A percentile compares a stretch with the other conserved stretches of the same genome.
phyloP scores from a whole-genome alignment of 768 basidiomycete genomes.

The Rhizopogon rudus region DNA sequence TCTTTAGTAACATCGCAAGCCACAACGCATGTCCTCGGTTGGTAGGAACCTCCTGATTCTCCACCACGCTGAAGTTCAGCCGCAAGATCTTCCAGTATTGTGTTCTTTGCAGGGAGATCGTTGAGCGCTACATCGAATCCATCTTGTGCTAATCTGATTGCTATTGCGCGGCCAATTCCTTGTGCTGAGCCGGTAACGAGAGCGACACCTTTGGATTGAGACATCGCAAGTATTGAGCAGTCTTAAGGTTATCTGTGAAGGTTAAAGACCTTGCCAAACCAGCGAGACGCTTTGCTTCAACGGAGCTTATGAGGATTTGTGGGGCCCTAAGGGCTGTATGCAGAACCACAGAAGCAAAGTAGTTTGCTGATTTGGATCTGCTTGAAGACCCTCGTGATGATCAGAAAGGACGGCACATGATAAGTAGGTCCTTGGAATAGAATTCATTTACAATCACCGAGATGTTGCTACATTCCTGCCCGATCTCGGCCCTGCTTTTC shows the following conservation, averaged over 20 bases:
- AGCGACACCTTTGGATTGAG: conserved; percentile 23
- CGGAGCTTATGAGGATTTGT: no score
- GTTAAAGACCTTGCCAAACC: neutral
- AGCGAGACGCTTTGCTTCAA: no score
- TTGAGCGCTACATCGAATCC: conserved; percentile 28
- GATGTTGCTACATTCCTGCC: no score
- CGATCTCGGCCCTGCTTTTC: no score
- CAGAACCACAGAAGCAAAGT: no score
- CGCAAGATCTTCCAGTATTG: conserved; percentile 23
- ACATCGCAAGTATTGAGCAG: conserved; percentile 9
- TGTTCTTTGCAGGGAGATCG: conserved; percentile 22
- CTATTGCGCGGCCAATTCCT: conserved; percentile 24
- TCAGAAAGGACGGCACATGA: no score
- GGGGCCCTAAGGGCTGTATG: no score
- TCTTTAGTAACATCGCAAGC: conserved; percentile 39
- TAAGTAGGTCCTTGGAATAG: no score
- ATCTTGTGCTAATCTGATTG: conserved; percentile 28
- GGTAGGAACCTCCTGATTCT: neutral
- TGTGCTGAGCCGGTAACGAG: conserved; percentile 32
- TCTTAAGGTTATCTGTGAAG: neutral
- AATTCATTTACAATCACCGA: no score
- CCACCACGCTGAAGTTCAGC: conserved; percentile 26
- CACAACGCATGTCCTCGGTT: conserved; percentile 15
- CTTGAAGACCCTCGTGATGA: no score
- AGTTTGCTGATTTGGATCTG: no score